Evolutionary conservation across 805 yeast genomes (phyloP), one percentile per base, ranked within the genome.

Genomic region (Suhomyces sp.): DNA sequence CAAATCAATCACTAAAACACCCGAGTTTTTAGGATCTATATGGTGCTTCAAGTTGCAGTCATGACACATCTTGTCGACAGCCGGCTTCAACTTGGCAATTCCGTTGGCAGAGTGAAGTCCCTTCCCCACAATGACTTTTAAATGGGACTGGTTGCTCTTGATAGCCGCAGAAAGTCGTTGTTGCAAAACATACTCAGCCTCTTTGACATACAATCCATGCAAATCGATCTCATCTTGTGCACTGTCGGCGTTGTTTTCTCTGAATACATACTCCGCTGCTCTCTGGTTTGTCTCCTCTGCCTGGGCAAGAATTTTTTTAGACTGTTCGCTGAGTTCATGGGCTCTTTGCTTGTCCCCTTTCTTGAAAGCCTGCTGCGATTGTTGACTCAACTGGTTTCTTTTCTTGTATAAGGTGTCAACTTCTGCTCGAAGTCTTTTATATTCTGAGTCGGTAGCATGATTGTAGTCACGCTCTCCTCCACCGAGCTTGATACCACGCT

Each of bases 201-300:
- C 99, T 65, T 85, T 86, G 17, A 93, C 96, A 60, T 78, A 92
- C 27, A 93, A 73, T 0, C 99, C 99, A 67, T 93, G 99, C 49
- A 93, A 76, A 71, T 93, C 98, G 56, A 93, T 90, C 68, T 93
- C 98, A 66, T 89, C 86, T 21, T 78, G 77, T 29, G 80, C 84
- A n/a, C 93, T 85, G 63, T 92, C 97, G 39, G 89, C 81, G 64
- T 93, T 93, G 67, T 93, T 93, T 57, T 87, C 92, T 43, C 85
- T 75, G 66, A 93, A 93, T 1, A 89, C 97, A 62, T 85, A 91
- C 66, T 85, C 89, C 1, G 97, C 97, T 3, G 98, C 99, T 67
- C 84, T 82, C 17, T 76, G 72, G 68, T 92, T 92, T 64, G 77
- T 82, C 37, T 74, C 65, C 43, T 90, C 96, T 31, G 90, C 94